Evolutionary conservation across 768 basidiomycete genomes (phyloP), one percentile per base, ranked within the genome.

Genomic region (Tulasnella sp.): DNA sequence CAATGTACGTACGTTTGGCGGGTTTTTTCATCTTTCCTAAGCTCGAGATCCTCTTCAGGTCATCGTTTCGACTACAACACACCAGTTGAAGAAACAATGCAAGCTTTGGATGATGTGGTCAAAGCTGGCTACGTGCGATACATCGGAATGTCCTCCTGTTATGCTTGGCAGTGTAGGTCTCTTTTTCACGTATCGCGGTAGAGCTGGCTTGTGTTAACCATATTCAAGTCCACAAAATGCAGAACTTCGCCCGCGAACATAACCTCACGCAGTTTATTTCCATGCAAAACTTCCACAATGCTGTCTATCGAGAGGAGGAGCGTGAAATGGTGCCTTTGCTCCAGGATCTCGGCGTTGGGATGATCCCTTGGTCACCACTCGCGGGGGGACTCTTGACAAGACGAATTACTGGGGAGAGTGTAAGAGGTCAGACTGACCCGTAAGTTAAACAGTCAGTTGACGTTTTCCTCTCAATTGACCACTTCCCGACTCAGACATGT

Each of bases 121-220:
- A 85, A 89, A 81, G 86, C 86, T 11, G 89, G 89, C 3, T 87
- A 88, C 54, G 89, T 87, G 46, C 86, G 88, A 28, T 89, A 88
- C 82, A 88, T 89, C 41, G 88, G 88, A 50, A 79, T 79, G 78
- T 72, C 60, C 7, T 79, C 78, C 40, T 87, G 86, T 80, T 86
- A 83, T 81, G 87, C 88, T 8, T 87, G 85, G 48, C 83, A 83
- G 41, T 83, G 81, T 81, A 50, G 2, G 80, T 64, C 28, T 20
- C 34, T 28, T 46, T 11, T 28, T 12, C 4, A 73, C 31, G n/a
- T 18, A 12, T 18, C 12, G 24, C 76, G n/a, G 7, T 1, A 54
- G 24, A 7, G 11, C 16, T 1, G 31, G 9, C 22, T 73, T 6
- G 42, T 31, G 16, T 24, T 75, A n/a, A 37, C 40, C 7, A 1